phyloP scores from a whole-genome alignment of 805 yeast genomes.

The Wilhelminamyces savonicus region DNA sequence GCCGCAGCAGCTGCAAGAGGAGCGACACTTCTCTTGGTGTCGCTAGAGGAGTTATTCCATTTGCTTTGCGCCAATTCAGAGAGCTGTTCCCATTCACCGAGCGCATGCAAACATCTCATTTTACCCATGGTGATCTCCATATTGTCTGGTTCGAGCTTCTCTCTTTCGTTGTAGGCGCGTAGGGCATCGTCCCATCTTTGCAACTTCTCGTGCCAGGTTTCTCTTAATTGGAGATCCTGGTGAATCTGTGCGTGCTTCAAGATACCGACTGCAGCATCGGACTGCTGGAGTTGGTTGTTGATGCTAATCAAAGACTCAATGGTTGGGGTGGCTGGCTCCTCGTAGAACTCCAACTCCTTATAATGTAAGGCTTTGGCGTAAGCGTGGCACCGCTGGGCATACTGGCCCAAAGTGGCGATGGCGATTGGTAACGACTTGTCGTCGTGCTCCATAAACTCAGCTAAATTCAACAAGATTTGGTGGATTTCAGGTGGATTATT shows the following conservation, averaged over 20 bases:
- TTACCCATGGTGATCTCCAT: constrained; percentile 94
- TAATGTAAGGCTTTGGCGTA: constrained; percentile 96
- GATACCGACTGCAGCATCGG: constrained; percentile 97
- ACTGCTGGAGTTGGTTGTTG: constrained; percentile 90
- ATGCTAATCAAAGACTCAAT: constrained; percentile 89
- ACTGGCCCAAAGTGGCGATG: constrained; percentile 82
- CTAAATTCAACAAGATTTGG: constrained; percentile 80
- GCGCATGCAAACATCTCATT: constrained; percentile 94
- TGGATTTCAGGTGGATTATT: constrained; percentile 94
- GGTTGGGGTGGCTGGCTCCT: constrained; percentile 86
- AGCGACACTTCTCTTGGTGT: constrained; percentile 77
- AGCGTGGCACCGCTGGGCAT: constrained; percentile 94
- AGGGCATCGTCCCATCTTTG: constrained; percentile 99
- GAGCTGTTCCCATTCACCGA: constrained; percentile 97
- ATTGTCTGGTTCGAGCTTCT: constrained; percentile 54
- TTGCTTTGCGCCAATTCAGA: constrained; percentile 79
- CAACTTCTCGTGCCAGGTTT: constrained; percentile 95
- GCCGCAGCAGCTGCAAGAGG: constrained; percentile 99
- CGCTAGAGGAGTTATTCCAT: constrained; percentile 73
- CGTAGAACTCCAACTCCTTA: constrained; percentile 89
- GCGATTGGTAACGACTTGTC: constrained; percentile 91
- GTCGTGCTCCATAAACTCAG: constrained; percentile 97
- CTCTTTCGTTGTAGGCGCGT: constrained; percentile 80
- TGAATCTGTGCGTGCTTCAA: constrained; percentile 89
- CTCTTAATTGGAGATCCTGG: constrained; percentile 85